Evolutionary conservation across 768 basidiomycete genomes (phyloP), one percentile per base, ranked within the genome.

Genomic region (Boletus rubroflammeus): DNA sequence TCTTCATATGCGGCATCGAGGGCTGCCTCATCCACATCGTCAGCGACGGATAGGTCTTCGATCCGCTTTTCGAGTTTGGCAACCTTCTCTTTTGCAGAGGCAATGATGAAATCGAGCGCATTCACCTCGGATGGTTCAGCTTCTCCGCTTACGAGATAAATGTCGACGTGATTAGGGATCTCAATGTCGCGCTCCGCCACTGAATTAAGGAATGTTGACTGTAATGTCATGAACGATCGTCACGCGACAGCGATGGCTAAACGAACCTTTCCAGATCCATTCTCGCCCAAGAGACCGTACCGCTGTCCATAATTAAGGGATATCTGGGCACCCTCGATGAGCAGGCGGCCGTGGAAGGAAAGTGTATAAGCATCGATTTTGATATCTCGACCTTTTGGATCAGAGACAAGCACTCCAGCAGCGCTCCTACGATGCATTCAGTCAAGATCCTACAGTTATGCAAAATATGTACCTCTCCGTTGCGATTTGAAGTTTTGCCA

Each of bases 181-280:
- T 88, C 86, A 47, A 98, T 90, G 67, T 99, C 96, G 53, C 94
- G 90, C 62, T 94, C 90, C 14, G 94, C 93, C 66, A 98, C 84
- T 26, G 96, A 97, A 78, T 93, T 88, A 26, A 98, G 81, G 78
- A 97, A 93, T 3, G 95, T 98, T 1, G 96, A 97, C 93, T 95
- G 64, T 14, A 28, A 42, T 13, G 17, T 46, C 21, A 42, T 65
- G 38, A 52, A 21, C 26, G 9, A 50, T 46, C 29, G 28, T 51
- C 53, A 51, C 49, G 40, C 47, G 51, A 50, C 7, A 45, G 51
- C 0, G 50, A 35, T 23, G 35, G 63, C 64, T 45, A 41, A 52
- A 64, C 76, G 50, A 58, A 94, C 94, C 85, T 99, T 99, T 76
- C 96, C 96, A n/a, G 91, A 95, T 31, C 96, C 96, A 68, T 99